These are phyloP conservation scores for Neopestalotiopsis sp. DNA, from an alignment of 2,329 filamentous ascomycete species.

Conservation along the genomic window DNA sequence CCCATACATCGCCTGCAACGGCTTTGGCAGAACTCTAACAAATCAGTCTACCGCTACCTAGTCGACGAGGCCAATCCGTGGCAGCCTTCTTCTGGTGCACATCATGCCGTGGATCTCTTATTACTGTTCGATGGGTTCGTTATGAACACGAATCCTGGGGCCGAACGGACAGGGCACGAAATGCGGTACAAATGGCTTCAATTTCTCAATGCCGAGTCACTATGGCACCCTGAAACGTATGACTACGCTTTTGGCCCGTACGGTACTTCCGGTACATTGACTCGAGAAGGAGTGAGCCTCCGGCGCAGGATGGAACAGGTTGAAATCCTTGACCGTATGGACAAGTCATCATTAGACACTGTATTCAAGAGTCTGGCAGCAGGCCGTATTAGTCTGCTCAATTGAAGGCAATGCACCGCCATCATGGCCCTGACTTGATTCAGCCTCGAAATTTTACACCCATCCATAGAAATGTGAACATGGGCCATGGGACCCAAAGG, in stretches of 20 bases:
- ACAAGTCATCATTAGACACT: background rate
- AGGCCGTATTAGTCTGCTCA: conserved; percentile 9
- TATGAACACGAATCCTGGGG: background rate
- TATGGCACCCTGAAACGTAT: background rate
- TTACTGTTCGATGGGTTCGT: conserved; percentile 49
- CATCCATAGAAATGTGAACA: too few relatives aligned
- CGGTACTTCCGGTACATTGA: background rate
- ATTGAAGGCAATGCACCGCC: background rate
- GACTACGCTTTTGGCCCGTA: conserved; percentile 8
- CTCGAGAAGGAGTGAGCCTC: background rate
- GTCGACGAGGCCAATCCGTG: conserved; percentile 53
- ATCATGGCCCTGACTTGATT: background rate
- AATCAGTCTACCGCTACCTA: conserved; percentile 43
- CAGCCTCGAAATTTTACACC: background rate
- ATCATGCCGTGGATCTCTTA: conserved; percentile 53
- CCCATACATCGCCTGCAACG: conserved; percentile 29
- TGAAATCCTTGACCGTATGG: background rate
- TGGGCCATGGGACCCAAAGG: too few relatives aligned
- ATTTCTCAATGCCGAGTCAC: background rate
- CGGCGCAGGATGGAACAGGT: conserved; percentile 5
- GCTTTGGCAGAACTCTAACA: conserved; percentile 26
- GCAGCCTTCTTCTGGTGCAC: conserved; percentile 50
- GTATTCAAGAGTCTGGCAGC: conserved; percentile 1
- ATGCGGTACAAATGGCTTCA: conserved; percentile 5
- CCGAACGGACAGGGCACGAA: background rate